Conservation (phyloP, 495 filamentous ascomycete genomes). For the Tuber magnatum region DNA sequence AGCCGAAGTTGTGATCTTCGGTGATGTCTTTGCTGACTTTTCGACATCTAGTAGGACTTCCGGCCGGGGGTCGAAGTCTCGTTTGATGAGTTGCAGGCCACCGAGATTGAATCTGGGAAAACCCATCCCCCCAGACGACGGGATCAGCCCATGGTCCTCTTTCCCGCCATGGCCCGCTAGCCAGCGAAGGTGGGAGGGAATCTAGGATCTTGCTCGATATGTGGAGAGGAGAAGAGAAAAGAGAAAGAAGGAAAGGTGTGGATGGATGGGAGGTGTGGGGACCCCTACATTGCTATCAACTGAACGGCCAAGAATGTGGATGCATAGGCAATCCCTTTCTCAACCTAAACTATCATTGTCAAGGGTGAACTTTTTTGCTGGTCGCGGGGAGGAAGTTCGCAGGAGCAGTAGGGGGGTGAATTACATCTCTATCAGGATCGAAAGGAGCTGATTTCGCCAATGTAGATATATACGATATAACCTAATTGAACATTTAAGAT, state of each 20-base stretch:
- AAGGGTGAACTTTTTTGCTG: neutral
- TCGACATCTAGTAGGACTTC: constrained; percentile 23
- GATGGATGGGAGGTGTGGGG: neutral
- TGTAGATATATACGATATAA: constrained; percentile 38
- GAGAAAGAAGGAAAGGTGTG: constrained; percentile 7
- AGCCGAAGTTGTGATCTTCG: neutral
- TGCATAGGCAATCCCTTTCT: constrained; percentile 34
- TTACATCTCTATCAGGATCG: constrained; percentile 30
- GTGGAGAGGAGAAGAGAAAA: neutral
- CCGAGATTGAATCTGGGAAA: constrained; percentile 33
- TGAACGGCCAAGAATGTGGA: constrained; percentile 39
- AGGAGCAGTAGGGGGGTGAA: neutral
- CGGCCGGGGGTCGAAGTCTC: constrained; percentile 25
- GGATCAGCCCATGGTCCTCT: neutral
- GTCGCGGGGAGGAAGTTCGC: neutral
- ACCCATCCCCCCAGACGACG: neutral
- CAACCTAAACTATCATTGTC: constrained; percentile 12
- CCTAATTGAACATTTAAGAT: constrained; percentile 18
- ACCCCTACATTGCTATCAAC: constrained; percentile 31
- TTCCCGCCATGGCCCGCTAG: neutral
- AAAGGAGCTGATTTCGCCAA: constrained; percentile 37
- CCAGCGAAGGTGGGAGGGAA: neutral
- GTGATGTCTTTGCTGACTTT: constrained; percentile 15
- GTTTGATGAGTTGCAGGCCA: constrained; percentile 35
- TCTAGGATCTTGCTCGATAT: constrained; percentile 6